A percentile compares a stretch with the other conserved stretches of the same genome.
These are phyloP conservation scores for Dothideomycetes sp. DNA, from an alignment of 2,329 filamentous ascomycete species.

Conservation along the genomic window DNA sequence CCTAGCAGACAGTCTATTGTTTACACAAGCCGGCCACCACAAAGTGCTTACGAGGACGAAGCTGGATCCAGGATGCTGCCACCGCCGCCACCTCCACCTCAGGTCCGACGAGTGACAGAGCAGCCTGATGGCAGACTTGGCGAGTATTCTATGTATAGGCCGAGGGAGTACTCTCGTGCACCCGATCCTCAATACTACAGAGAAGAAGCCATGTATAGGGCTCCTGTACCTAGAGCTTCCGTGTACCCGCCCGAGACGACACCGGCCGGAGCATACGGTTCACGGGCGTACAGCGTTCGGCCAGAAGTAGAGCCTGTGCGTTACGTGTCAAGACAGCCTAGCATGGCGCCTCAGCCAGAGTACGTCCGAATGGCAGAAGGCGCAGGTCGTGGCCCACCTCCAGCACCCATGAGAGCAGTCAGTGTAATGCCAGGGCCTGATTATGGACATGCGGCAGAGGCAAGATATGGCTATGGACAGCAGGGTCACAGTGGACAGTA, in stretches of 20 bases:
- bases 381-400: constrained; percentile 12
- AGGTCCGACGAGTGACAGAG: constrained; percentile 17
- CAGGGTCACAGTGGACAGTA: background rate
- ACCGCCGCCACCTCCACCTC: constrained; percentile 17
- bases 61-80: constrained; percentile 23
- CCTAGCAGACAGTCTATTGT: constrained; percentile 37
- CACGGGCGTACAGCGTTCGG: constrained; percentile 28
- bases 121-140: constrained; percentile 41
- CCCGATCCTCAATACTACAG: constrained; percentile 15
- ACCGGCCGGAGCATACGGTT: background rate
- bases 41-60: constrained; percentile 40
- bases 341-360: constrained; percentile 31
- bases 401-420: constrained; percentile 23
- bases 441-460: constrained; percentile 9
- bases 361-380: constrained; percentile 20
- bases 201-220: constrained; percentile 17
- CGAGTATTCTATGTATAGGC: constrained; percentile 44
- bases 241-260: constrained; percentile 20
- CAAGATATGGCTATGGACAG: constrained; percentile 10
- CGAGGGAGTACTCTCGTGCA: constrained; percentile 51
- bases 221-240: constrained; percentile 16
- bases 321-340: constrained; percentile 20
- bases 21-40: constrained; percentile 17
- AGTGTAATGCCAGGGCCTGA: constrained; percentile 32
- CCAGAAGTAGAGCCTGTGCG: constrained; percentile 27